These are phyloP conservation scores for Pneumocystis canis DNA, from an alignment of 1,139 yeast genomes.

Conservation along the genomic window DNA sequence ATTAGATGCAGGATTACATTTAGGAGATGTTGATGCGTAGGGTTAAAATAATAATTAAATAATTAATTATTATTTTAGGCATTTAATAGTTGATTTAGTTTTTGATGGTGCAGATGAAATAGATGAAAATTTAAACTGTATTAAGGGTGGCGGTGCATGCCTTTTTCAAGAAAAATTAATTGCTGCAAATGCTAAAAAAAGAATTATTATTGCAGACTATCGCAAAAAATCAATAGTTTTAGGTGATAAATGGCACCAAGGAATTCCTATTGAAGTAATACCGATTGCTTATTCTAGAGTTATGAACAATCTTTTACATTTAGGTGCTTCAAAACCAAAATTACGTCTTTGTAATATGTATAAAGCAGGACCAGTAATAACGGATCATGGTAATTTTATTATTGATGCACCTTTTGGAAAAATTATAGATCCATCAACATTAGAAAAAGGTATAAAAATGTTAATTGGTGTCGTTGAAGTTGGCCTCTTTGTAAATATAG, in stretches of 20 bases:
- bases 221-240: slow-evolving; percentile 56
- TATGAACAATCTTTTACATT: slow-evolving; percentile 37
- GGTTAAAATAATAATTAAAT: neutral
- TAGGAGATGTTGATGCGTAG: slow-evolving; percentile 73
- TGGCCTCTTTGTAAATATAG: slow-evolving; percentile 68
- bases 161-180: slow-evolving; percentile 91
- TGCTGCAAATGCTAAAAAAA: slow-evolving; percentile 61
- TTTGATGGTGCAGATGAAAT: slow-evolving; percentile 99
- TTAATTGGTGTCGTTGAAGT: slow-evolving; percentile 95
- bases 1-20: slow-evolving; percentile 57
- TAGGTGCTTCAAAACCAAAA: slow-evolving; percentile 53
- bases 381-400: slow-evolving; percentile 88
- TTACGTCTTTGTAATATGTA: slow-evolving; percentile 80
- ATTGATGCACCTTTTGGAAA: slow-evolving; percentile 89
- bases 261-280: slow-evolving; percentile 90
- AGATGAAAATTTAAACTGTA: slow-evolving; percentile 62
- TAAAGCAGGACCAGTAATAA: slow-evolving; percentile 96
- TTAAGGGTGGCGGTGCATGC: slow-evolving; percentile 99
- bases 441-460: slow-evolving; percentile 40
- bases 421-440: slow-evolving; percentile 39
- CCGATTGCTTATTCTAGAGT: slow-evolving; percentile 79
- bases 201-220: slow-evolving; percentile 84
- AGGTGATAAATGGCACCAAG: slow-evolving; percentile 75
- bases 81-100: slow-evolving; percentile 59
- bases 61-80: slow-evolving; percentile 15